Conservation (phyloP, 164 flowering plant species). For the Liquidambar formosana region DNA sequence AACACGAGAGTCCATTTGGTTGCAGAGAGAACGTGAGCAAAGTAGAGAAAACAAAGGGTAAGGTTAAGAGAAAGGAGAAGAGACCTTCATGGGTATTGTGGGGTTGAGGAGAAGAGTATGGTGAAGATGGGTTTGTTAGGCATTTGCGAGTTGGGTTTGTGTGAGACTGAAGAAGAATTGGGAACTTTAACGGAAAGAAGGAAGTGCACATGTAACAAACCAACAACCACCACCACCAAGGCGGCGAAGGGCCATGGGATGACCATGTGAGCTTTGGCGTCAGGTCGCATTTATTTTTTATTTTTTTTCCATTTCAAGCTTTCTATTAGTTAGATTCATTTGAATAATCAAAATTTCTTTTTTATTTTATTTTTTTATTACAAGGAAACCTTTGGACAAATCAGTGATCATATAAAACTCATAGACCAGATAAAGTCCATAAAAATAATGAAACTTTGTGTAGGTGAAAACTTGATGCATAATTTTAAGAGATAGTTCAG, state of each 20-base stretch:
- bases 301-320: neutral
- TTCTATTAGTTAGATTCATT: neutral
- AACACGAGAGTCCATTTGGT: neutral
- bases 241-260: slow-evolving; percentile 4
- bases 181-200: slow-evolving; percentile 35
- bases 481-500: no score
- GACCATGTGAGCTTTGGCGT: slow-evolving; percentile 19
- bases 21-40: neutral
- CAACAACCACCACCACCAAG: slow-evolving; percentile 12
- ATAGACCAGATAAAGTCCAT: no score
- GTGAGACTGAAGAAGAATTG: neutral
- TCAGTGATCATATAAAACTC: no score
- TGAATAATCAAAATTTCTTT: neutral
- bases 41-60: neutral
- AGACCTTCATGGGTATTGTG: slow-evolving; percentile 19
- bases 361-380: no score
- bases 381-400: no score
- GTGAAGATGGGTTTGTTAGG: neutral
- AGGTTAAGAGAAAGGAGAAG: neutral
- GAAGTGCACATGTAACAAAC: slow-evolving; percentile 19
- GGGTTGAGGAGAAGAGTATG: neutral
- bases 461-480: no score
- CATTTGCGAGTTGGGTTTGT: neutral
- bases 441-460: no score
- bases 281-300: neutral